Base-by-base conservation (phyloP, 225 moss, liverwort and hornwort species). In the Straminergon stramineum region DNA sequence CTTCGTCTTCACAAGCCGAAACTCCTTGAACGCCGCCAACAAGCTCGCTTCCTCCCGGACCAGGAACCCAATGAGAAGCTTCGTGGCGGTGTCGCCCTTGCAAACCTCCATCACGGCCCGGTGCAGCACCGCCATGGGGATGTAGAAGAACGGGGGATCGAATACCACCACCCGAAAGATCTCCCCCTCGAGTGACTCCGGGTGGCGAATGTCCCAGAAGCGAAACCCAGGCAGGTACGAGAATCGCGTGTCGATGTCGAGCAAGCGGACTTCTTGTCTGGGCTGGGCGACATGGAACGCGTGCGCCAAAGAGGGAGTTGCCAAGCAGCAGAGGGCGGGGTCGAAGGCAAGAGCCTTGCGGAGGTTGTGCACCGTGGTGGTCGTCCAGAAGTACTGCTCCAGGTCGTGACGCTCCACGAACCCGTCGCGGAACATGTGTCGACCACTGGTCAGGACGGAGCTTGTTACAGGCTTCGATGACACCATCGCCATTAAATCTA, bases 101-200 rank as follows among this genome's bases (percentile, higher is more conserved):
- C 94, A 96, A 43, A 97, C 95, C 89, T 92, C 93, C 78, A 96
- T 82, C 76, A 95, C 93, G 19, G 97, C 96, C 17, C 91, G 87
- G 81, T 93, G 64, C 10, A 97, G 95, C 87, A 92, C 87, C 12
- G 70, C 75, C 95, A 97, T 94, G 12, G 94, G 91, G 73, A 97
- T 97, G 90, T 96, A 94, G 74, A 96, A 95, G 86, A 95, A 95
- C 3, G 96, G 94, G 20, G 95, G 95, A 70, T 97, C 96, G 55
- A 97, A 95, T 71, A 95, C 93, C 48, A 97, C 90, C 60, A 97
- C 90, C 20, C 91, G 92, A 73, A 96, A 96, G 6, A 43, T 82
- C 48, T 79, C 83, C 48, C 75, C 65, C 24, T 53, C 93, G 20
- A 96, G 45, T 15, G 91, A 85, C 89, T 90, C 86, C 21, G 95